Evolutionary conservation across 2,329 filamentous ascomycete species (phyloP), one percentile per base, ranked within the genome.

Genomic region (Ophiostoma ulmi): DNA sequence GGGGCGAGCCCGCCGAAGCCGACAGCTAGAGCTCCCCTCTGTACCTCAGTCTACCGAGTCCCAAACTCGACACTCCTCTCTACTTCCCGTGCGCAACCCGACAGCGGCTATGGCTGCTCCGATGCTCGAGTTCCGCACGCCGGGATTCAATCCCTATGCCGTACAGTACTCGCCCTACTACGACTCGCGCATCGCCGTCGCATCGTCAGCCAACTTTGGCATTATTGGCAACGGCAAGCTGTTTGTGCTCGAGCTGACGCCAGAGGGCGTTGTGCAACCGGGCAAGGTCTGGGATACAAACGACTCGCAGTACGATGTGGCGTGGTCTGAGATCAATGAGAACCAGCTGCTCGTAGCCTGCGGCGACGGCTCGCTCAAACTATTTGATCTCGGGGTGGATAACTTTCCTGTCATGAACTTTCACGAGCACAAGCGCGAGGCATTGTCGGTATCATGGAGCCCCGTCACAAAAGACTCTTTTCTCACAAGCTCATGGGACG

Each of bases 121-220:
- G 52, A 97, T 98, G 93, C 90, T 98, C 76, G 93, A 97, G 81
- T 98, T 92, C 82, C 91, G 92, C 74, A 98, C 95, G 31, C 87
- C 92, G 78, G 95, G 95, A 77, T 98, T 88, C 86, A 97, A 98
- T 80, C 94, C 94, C 77, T 97, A 97, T 82, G 92, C 92, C 75
- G 93, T 97, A 80, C 97, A 97, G 82, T 99, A 98, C 85, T 98
- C 94, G 70, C 95, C 95, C 7, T 99, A 97, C 83, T 97, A 96
- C 83, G 95, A 98, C 83, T 95, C 92, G 75, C 90, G 94, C 74
- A 88, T 99, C 74, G 94, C 94, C 71, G 93, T 97, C 76, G 92
- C 92, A 39, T 87, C 91, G 1, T 91, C 93, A n/a, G 89, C 94
- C 74, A 98, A 99, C 83, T 99, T 95, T 81, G 95, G 95, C 55